phyloP scores from a whole-genome alignment of 108 stramenopile species.

The Fistulifera pelliculosa region DNA sequence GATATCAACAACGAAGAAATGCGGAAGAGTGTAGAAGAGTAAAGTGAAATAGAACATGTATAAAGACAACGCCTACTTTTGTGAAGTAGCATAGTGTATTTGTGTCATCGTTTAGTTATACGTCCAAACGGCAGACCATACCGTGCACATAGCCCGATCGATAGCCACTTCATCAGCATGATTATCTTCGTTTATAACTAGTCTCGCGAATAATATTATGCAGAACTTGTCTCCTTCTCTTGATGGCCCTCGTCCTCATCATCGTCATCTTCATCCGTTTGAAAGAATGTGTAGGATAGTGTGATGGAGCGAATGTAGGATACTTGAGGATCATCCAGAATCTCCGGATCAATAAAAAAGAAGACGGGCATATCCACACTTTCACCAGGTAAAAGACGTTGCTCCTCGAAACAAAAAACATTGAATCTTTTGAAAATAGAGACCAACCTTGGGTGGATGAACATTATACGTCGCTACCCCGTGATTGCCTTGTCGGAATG shows the following conservation, averaged over 20 bases:
- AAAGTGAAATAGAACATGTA: too few relatives aligned
- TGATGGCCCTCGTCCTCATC: conserved; percentile 43
- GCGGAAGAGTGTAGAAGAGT: too few relatives aligned
- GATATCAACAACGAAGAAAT: too few relatives aligned
- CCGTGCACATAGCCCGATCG: too few relatives aligned
- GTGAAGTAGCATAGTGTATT: too few relatives aligned
- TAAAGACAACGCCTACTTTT: too few relatives aligned
- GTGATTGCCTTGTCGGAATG: conserved; percentile 91
- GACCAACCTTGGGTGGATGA: conserved; percentile 89
- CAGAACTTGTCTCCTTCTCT: too few relatives aligned
- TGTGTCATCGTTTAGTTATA: too few relatives aligned
- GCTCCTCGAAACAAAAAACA: conserved; percentile 99
- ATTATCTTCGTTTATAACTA: too few relatives aligned
- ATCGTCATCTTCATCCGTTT: conserved; percentile 91
- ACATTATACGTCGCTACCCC: conserved; percentile 99
- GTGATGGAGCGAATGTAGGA: conserved; percentile 86
- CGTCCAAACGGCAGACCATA: too few relatives aligned
- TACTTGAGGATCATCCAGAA: conserved; percentile 89
- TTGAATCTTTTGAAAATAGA: conserved; percentile 99
- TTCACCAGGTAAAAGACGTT: conserved; percentile 90
- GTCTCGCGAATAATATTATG: too few relatives aligned
- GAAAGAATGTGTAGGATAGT: conserved; percentile 97
- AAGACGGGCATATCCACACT: conserved; percentile 99
- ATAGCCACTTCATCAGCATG: too few relatives aligned
- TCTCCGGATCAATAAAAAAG: conserved; percentile 99